phyloP scores from a whole-genome alignment of 2,329 filamentous ascomycete species.

The Diplodia sapinea region DNA sequence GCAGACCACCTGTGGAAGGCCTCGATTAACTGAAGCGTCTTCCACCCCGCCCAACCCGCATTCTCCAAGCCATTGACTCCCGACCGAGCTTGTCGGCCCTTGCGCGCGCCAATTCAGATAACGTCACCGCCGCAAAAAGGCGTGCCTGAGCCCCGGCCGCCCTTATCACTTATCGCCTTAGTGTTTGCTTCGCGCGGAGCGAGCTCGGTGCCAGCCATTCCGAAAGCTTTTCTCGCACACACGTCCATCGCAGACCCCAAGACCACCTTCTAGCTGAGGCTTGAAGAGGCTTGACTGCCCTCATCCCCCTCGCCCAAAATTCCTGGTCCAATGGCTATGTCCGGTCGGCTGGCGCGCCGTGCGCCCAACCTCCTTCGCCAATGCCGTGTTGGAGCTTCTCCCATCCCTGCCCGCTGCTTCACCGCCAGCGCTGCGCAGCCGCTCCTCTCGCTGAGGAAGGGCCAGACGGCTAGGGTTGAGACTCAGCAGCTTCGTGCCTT shows the following conservation, averaged over 20 bases:
- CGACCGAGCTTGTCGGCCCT: constrained; percentile 9
- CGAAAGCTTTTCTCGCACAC: constrained; percentile 19
- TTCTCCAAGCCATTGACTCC: constrained; percentile 18
- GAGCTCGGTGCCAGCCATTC: constrained; percentile 6
- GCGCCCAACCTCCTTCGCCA: constrained; percentile 44
- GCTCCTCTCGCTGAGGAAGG: constrained; percentile 40
- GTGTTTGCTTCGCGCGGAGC: constrained; percentile 27
- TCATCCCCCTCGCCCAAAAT: constrained; percentile 25
- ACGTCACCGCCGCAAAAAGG: constrained; percentile 21
- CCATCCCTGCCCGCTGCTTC: constrained; percentile 42
- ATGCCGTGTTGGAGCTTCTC: constrained; percentile 41
- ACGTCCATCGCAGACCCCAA: constrained; percentile 5
- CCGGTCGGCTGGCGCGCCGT: constrained; percentile 51
- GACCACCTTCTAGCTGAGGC: constrained; percentile 27
- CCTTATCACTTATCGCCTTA: constrained; percentile 31
- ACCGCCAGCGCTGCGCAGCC: constrained; percentile 43
- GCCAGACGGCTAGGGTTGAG: constrained; percentile 42
- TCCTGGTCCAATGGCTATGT: constrained; percentile 46
- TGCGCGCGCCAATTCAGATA: constrained; percentile 17
- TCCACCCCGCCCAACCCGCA: constrained; percentile 34
- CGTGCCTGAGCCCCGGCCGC: constrained; percentile 18
- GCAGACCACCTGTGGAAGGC: constrained; percentile 72
- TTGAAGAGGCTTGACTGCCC: constrained; percentile 39
- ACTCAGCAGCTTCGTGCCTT: constrained; percentile 48
- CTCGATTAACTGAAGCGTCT: constrained; percentile 62